Percentiles rank a stretch among this genome's conserved stretches.
These are phyloP conservation scores for Nakaseomyces bracarensis DNA, from an alignment of 1,139 yeast genomes.

Conservation along the genomic window DNA sequence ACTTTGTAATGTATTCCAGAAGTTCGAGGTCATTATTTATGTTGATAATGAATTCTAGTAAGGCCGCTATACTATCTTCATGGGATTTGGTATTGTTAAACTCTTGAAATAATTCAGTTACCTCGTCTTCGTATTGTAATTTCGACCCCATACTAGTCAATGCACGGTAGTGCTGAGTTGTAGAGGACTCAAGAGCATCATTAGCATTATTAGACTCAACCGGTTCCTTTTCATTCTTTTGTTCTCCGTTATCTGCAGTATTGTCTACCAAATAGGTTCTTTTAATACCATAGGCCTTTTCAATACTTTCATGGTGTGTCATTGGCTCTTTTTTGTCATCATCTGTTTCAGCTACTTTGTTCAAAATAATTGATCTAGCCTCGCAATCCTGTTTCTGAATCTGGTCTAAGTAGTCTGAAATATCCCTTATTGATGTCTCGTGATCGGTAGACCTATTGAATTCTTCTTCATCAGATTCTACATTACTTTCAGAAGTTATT, in stretches of 20 bases:
- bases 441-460: not conserved
- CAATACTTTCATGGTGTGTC: not conserved
- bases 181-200: not conserved
- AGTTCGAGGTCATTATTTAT: not conserved
- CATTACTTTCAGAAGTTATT: not conserved
- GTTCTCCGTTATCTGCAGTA: not conserved
- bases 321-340: not conserved
- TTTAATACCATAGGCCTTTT: not conserved
- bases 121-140: conserved; percentile 2
- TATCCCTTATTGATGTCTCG: not conserved
- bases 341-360: not conserved
- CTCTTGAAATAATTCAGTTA: not conserved
- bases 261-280: conserved; percentile 1
- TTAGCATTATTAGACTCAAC: not conserved
- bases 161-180: not conserved
- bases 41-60: not conserved
- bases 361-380: not conserved
- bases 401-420: conserved; percentile 1
- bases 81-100: not conserved
- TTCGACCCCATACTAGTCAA: not conserved
- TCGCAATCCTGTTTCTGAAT: not conserved
- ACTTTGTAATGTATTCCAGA: not conserved
- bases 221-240: not conserved
- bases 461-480: not conserved
- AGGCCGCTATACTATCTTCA: not conserved